Evolutionary conservation across 2,329 filamentous ascomycete species (phyloP).

Genomic region (Verticillium nubilum): DNA sequence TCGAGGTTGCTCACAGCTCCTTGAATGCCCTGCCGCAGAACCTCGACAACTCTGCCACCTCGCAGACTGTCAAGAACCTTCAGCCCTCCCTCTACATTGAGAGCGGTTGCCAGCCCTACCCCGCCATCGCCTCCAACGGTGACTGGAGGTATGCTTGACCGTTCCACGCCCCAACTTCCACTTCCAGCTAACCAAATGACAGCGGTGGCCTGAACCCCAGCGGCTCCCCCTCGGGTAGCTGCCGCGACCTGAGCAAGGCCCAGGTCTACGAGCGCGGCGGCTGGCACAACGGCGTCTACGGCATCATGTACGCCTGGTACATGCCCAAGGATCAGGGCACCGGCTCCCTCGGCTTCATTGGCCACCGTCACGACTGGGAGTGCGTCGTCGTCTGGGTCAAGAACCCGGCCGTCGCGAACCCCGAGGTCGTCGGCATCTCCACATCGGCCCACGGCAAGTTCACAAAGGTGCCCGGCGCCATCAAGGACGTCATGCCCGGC

Average conservation of each 20-base stretch:
- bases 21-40: background rate
- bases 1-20: background rate
- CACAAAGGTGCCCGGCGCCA: no score
- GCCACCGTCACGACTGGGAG: slow-evolving; percentile 19
- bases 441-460: background rate
- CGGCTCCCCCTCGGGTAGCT: background rate
- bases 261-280: slow-evolving; percentile 18
- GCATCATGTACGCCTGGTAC: slow-evolving; percentile 39
- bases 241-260: background rate
- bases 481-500: no score
- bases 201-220: background rate
- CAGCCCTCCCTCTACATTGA: background rate
- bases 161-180: background rate
- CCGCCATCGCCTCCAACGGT: background rate
- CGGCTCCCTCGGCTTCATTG: slow-evolving; percentile 10
- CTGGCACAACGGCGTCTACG: slow-evolving; percentile 21
- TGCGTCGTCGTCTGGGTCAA: slow-evolving; percentile 22
- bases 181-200: background rate
- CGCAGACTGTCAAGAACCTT: background rate
- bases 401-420: background rate
- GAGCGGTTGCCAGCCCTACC: background rate
- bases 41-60: background rate
- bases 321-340: slow-evolving; percentile 38
- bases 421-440: background rate
- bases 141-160: background rate